Conservation (phyloP, 1,284 basidiomycete species). For the Tilletia setariae region DNA sequence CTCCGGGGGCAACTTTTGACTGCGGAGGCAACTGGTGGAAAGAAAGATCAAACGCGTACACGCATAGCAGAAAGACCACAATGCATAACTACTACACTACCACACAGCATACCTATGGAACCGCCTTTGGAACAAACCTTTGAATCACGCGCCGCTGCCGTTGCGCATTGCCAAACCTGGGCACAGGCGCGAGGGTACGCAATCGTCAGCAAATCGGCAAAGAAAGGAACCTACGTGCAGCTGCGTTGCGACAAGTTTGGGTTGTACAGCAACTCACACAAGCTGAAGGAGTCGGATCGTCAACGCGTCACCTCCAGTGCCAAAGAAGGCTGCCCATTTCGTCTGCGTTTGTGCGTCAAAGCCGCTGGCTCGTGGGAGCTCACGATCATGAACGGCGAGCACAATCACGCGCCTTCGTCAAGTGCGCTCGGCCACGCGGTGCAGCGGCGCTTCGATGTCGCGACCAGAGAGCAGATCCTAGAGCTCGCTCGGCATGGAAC, state of each 20-base stretch:
- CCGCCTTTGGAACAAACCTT: not conserved
- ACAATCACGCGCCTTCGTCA: not conserved
- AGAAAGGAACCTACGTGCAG: not conserved
- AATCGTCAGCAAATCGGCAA: not conserved
- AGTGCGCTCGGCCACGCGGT: not conserved
- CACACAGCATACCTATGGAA: too few relatives aligned
- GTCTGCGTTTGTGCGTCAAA: not conserved
- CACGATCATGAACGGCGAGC: not conserved
- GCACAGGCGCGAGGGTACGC: not conserved
- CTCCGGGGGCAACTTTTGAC: too few relatives aligned
- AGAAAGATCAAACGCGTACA: too few relatives aligned
- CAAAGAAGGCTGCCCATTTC: not conserved
- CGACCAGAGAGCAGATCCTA: not conserved
- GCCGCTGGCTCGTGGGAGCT: not conserved
- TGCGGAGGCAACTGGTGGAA: too few relatives aligned
- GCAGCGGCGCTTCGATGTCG: not conserved
- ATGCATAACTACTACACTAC: too few relatives aligned
- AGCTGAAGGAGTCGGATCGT: not conserved
- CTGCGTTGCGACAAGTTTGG: slow-evolving; percentile 1
- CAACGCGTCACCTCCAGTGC: not conserved
- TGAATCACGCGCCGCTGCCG: not conserved
- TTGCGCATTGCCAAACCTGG: not conserved
- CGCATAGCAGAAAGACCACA: too few relatives aligned
- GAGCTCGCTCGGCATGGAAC: slow-evolving; percentile 5
- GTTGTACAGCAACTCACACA: not conserved